Conservation (phyloP, 1,139 yeast genomes). For the Tardiomyces blankii region DNA sequence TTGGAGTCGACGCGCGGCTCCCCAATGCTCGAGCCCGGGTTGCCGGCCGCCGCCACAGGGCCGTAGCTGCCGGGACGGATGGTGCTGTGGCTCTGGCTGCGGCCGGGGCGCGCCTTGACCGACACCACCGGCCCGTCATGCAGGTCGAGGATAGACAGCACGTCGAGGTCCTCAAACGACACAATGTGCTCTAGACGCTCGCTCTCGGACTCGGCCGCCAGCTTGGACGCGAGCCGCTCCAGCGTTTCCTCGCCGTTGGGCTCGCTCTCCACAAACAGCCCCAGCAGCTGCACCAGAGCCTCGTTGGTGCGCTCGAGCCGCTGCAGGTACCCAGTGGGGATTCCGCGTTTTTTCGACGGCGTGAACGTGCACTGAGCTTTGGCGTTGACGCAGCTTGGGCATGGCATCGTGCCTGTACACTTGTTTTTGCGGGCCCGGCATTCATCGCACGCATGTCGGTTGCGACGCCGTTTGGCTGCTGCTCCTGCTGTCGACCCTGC, state of each 20-base stretch:
- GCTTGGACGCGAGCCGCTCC: neutral
- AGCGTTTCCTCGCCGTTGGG: conserved; percentile 1
- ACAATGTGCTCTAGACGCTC: neutral
- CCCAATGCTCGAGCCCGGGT: too few species aligned
- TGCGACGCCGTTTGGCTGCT: conserved; percentile 1
- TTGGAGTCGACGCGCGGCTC: too few species aligned
- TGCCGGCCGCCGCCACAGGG: too few species aligned
- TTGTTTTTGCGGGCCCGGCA: conserved; percentile 3
- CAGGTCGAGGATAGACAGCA: too few species aligned
- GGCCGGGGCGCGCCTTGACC: too few species aligned
- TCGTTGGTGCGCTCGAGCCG: conserved; percentile 3
- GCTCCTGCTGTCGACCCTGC: neutral
- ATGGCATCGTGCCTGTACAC: conserved; percentile 3
- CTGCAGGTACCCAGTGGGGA: conserved; percentile 4
- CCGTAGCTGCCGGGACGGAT: too few species aligned
- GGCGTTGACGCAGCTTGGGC: conserved; percentile 1
- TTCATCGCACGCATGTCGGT: conserved; percentile 4
- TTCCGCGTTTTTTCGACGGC: conserved; percentile 4
- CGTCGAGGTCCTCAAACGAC: too few species aligned
- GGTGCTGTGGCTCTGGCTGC: too few species aligned
- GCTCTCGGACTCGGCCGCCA: neutral
- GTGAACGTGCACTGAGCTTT: conserved; percentile 1
- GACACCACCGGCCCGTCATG: too few species aligned
- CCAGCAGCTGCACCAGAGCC: neutral
- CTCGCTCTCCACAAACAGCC: neutral